Percentiles rank a stretch among this genome's conserved stretches.
These are phyloP conservation scores for Cladosporium oxysporum DNA, from an alignment of 2,329 filamentous ascomycete species.

Conservation along the genomic window DNA sequence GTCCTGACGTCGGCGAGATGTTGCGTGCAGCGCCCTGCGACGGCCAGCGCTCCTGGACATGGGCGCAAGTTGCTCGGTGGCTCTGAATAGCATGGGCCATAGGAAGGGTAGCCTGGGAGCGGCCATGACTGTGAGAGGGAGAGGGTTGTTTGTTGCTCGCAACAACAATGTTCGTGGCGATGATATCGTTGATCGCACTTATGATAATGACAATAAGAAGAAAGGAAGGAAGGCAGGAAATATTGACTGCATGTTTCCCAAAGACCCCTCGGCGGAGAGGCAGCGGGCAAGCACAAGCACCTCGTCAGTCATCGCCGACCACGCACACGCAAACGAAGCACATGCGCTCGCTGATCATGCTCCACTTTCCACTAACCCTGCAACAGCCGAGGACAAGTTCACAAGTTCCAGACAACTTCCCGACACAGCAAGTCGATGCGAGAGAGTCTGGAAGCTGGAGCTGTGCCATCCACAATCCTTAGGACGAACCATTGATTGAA, in stretches of 20 bases:
- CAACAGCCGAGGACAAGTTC: conserved; percentile 5
- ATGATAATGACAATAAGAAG: background rate
- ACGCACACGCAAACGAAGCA: background rate
- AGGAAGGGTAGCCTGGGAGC: conserved; percentile 50
- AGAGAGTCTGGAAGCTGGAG: conserved; percentile 1
- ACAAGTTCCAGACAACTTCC: background rate
- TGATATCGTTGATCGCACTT: background rate
- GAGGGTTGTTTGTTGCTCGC: background rate
- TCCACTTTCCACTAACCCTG: conserved; percentile 5
- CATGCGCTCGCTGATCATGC: background rate
- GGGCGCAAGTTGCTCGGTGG: conserved; percentile 30
- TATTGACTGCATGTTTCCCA: background rate
- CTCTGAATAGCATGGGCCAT: conserved; percentile 48
- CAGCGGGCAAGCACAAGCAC: background rate
- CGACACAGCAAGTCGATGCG: background rate
- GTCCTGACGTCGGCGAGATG: conserved; percentile 36
- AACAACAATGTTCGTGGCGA: background rate
- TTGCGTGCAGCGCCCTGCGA: conserved; percentile 37
- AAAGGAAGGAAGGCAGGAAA: conserved; percentile 4
- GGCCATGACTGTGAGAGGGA: conserved; percentile 30
- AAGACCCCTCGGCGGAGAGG: conserved; percentile 5
- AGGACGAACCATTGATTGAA: background rate
- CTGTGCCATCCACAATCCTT: background rate
- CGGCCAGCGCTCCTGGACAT: conserved; percentile 28
- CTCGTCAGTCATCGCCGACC: background rate